Evolutionary conservation across 352 stramenopile genomes (phyloP).

Genomic region (Chrysophaeum taylorii): DNA sequence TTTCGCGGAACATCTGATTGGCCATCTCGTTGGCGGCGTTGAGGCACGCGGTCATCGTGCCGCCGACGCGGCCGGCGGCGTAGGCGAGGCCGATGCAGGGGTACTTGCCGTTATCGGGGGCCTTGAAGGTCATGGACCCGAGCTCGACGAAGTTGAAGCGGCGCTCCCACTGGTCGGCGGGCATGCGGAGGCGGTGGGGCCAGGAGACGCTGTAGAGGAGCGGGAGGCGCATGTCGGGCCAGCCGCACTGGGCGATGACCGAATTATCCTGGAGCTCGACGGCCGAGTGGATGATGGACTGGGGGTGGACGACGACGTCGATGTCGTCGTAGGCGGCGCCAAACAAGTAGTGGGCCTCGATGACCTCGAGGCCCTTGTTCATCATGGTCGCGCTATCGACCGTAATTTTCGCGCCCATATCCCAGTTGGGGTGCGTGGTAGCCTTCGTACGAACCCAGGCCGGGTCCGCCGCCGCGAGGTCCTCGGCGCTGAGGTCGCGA

Average conservation of each 20-base stretch:
- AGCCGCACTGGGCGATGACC: slow-evolving; percentile 66
- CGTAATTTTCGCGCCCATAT: slow-evolving; percentile 75
- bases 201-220: slow-evolving; percentile 68
- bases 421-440: slow-evolving; percentile 64
- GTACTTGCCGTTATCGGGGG: slow-evolving; percentile 62
- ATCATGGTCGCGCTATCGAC: slow-evolving; percentile 71
- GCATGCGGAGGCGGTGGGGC: slow-evolving; percentile 63
- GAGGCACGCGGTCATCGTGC: slow-evolving; percentile 66
- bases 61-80: slow-evolving; percentile 51
- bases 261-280: slow-evolving; percentile 68
- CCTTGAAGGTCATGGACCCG: slow-evolving; percentile 52
- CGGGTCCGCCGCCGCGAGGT: slow-evolving; percentile 49
- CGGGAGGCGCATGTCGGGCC: slow-evolving; percentile 67
- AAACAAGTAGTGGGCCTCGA: slow-evolving; percentile 73
- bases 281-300: slow-evolving; percentile 68
- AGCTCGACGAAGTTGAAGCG: slow-evolving; percentile 16
- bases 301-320: slow-evolving; percentile 56
- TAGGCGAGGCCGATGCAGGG: slow-evolving; percentile 63
- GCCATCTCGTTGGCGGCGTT: slow-evolving; percentile 69
- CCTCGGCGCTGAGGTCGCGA: slow-evolving; percentile 58
- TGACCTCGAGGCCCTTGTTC: slow-evolving; percentile 69
- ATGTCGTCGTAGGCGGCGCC: slow-evolving; percentile 52
- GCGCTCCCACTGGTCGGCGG: slow-evolving; percentile 13
- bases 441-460: slow-evolving; percentile 50
- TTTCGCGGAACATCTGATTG: slow-evolving; percentile 62